phyloP scores from a whole-genome alignment of 148 eudicot species.

The Vaccinium macrocarpon region DNA sequence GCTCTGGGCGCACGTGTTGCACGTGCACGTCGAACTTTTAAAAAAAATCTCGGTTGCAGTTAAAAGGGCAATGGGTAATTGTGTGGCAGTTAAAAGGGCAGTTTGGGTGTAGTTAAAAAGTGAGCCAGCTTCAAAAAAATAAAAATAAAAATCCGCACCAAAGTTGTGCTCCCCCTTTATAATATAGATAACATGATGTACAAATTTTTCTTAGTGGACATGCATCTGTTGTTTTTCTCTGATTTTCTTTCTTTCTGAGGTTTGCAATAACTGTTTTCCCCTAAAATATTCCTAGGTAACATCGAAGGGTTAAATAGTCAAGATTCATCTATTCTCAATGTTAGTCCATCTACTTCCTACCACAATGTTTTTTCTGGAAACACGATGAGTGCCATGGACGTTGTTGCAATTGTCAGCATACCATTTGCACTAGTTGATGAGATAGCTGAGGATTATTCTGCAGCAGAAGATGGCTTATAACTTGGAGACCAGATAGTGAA shows the following conservation, averaged over 20 bases:
- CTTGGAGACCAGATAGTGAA: constrained; percentile 89
- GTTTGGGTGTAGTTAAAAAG: too few species aligned
- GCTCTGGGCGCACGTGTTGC: too few species aligned
- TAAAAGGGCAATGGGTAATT: too few species aligned
- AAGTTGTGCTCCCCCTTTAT: too few species aligned
- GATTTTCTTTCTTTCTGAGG: neutral
- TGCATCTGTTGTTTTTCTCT: neutral
- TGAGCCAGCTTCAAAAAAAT: too few species aligned
- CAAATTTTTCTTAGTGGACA: neutral
- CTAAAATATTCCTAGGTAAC: constrained; percentile 10
- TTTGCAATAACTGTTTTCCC: neutral
- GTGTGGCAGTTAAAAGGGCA: too few species aligned
- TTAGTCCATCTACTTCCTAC: constrained; percentile 25
- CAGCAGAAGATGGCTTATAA: constrained; percentile 94
- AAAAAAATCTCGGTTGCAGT: too few species aligned
- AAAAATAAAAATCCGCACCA: too few species aligned
- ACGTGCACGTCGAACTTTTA: too few species aligned
- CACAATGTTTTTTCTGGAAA: constrained; percentile 22
- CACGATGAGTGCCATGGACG: constrained; percentile 40
- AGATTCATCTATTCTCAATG: constrained; percentile 18
- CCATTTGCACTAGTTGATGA: constrained; percentile 94
- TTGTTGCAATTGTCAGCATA: constrained; percentile 37
- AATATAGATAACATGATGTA: neutral
- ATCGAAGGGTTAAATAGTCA: constrained; percentile 24
- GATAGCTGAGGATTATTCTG: constrained; percentile 82